Base-by-base conservation (phyloP, 129 eudicot genomes). In the Tagetes erecta region DNA sequence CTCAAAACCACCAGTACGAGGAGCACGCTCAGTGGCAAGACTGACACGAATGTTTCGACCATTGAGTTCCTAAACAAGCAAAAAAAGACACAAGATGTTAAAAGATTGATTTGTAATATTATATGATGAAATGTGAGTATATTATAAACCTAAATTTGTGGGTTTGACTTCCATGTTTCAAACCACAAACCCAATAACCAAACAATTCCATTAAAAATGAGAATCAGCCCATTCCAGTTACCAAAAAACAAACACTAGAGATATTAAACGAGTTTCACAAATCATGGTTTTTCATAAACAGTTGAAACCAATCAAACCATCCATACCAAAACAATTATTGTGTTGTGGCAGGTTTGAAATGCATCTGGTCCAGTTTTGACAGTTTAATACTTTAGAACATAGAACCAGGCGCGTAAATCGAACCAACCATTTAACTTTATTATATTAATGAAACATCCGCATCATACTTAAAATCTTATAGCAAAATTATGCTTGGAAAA, bases 1-100 rank as follows among this genome's bases (percentile, higher is more conserved):
- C 13, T 58, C 71, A 39, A 71, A 73, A 13, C 81, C 77, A 20
- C 55, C 72, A 3, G 68, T 57, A 31, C 91, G 59, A 14, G 87
- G 76, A 34, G 81, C 70, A 39, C 92, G 84, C 70, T 87, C 82
- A 0, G 68, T 71, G 3, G 92, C 89, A 37, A 14, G 34, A 45
- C 85, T 79, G 34, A 87, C 92, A 44, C 85, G 85, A 52, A 87
- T 74, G 35, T 38, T 84, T 47, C 92, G 82, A 3, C 92, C 92
- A 1, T 84, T 46, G 30, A 87, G 41, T 3, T 79, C 84, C 92
- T 86, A 70, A 35, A 76, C 36, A 72, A 42, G 1, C 40, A 76
- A 3, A 13, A 42, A 64, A 9, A 8, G 8, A 20, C 3, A 33
- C 7, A 37, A 56, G 64, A 57, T 57, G n/a, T 13, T 37, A 20